Conservation (phyloP, 805 yeast species). For the Wickerhamiella domercqiae region DNA sequence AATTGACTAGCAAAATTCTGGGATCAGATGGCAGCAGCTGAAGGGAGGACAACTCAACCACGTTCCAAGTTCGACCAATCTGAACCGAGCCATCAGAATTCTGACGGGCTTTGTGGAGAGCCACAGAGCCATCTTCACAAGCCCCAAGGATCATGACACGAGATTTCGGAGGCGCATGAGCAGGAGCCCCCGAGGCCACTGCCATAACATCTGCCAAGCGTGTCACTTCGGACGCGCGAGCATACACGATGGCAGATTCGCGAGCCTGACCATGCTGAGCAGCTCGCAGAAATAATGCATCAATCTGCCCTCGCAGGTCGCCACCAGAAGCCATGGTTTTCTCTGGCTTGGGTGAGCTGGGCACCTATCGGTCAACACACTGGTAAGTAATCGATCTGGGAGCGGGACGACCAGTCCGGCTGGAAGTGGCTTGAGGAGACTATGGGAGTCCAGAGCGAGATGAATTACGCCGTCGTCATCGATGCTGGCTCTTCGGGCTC, state of each 20-base stretch:
- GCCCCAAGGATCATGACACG: slow-evolving; percentile 14
- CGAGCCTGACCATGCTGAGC: slow-evolving; percentile 8
- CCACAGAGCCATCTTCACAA: slow-evolving; percentile 23
- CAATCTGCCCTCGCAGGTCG: slow-evolving; percentile 6
- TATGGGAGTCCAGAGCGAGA: too few species aligned
- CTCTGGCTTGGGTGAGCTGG: too few species aligned
- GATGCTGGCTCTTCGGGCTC: slow-evolving; percentile 97
- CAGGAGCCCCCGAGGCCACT: slow-evolving; percentile 1
- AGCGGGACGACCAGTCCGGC: too few species aligned
- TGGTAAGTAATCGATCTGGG: too few species aligned
- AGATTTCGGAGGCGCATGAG: slow-evolving; percentile 10
- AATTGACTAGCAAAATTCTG: slow-evolving; percentile 32
- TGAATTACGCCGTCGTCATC: slow-evolving; percentile 64
- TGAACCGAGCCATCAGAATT: slow-evolving; percentile 61
- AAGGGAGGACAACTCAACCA: slow-evolving; percentile 49
- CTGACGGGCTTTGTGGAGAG: slow-evolving; percentile 68
- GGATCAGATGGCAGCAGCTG: slow-evolving; percentile 31
- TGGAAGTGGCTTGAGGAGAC: too few species aligned
- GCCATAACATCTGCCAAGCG: slow-evolving; percentile 9
- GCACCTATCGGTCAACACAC: too few species aligned
- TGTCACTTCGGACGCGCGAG: slow-evolving; percentile 9
- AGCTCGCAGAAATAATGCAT: slow-evolving; percentile 7
- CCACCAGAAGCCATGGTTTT: too few species aligned
- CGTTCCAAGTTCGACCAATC: slow-evolving; percentile 85
- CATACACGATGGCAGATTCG: slow-evolving; percentile 5